Base-by-base conservation (phyloP, 139 green algal species). In the Coelastrella sp. region DNA sequence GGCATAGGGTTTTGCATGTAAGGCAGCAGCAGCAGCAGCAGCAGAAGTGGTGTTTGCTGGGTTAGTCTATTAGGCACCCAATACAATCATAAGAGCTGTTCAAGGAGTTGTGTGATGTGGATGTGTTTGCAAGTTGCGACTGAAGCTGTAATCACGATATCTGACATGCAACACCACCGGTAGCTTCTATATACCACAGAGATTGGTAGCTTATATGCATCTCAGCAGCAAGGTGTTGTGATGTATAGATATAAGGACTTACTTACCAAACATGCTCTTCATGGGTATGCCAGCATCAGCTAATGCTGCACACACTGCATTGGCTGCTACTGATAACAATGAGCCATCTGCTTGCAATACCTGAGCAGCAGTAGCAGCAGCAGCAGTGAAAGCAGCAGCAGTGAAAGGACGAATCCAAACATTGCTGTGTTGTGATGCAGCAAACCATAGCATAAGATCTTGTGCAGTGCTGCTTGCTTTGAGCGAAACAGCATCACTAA, bases 241-340 rank as follows among this genome's bases (percentile, higher is more conserved):
- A n/a, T n/a, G n/a, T n/a, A n/a, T n/a, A n/a, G n/a, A n/a, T n/a
- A n/a, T n/a, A n/a, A 57, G 2, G 19, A 9, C 21, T 64, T 17
- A 17, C 88, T 87, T 68, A 94, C 92, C 86, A 85, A 93, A 93
- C 63, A 92, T 85, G 69, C 19, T 59, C 11, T 25, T 85, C 88
- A 96, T 89, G 2, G 92, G 92, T 21, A 96, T 82, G 0, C 88
- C 94, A 5, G 94, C 94, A 80, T 96, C 94, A 17, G 92, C 85
- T n/a, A 96, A 86, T 2, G 93, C 94, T 19, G 91, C 88, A 66
- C 86, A 93, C 4, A 89, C 88, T 5, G 93, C 94, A 57, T 96
- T 96, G 23, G 95, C 45, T 0, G 90, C 93, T 51, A 90, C 93
- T 6, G 92, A 57, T 32, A 96, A 86, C 79, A 94, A 34, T 11